Base-by-base conservation (phyloP, 2,329 filamentous ascomycete species). In the Phialemoniopsis sp. region DNA sequence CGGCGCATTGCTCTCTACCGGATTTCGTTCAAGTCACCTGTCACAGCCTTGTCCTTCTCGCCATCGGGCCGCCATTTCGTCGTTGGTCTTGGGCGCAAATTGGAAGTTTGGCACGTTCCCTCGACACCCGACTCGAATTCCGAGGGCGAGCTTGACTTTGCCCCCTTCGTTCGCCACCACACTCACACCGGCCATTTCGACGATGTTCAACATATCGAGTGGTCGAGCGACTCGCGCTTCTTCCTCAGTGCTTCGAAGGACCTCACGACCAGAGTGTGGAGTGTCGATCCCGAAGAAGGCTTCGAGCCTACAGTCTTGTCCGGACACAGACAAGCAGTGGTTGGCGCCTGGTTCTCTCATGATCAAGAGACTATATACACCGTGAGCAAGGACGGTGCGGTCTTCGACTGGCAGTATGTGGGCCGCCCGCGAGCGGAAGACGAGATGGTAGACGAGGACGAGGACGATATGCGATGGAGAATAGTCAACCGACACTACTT, bases 281-380 rank as follows among this genome's bases (percentile, higher is more conserved):
- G 90, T 59, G 68, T 96, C 49, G 78, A 94, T 50, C 76, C 82
- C 2, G 89, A 95, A 54, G 87, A 91, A 44, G 87, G 85, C 2
- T 97, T 97, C 62, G 80, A 82, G 36, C 89, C 91, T 1, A 98
- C 93, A 2, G 88, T 90, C 13, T 68, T 98, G 45, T 85, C 89
- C 4, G 93, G 93, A 2, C 94, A 98, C 64, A 83, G 89, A 58
- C 89, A 96, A 62, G 84, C 79, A 13, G 87, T 98, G 4, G 76
- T 94, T 39, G 88, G 85, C n/a, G 90, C 90, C n/a, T 98, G 89
- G 82, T 98, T 98, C 58, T 94, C 90, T 1, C 82, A 85, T 45
- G 83, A 95, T 51, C 93, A 98, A 59, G 94, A 98, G 65, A 88
- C 80, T 36, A 95, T 98, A 39, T 98, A 93, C 59, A 97, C 93